Conservation (phyloP, 805 yeast genomes). For the Clavispora phyllophila region DNA sequence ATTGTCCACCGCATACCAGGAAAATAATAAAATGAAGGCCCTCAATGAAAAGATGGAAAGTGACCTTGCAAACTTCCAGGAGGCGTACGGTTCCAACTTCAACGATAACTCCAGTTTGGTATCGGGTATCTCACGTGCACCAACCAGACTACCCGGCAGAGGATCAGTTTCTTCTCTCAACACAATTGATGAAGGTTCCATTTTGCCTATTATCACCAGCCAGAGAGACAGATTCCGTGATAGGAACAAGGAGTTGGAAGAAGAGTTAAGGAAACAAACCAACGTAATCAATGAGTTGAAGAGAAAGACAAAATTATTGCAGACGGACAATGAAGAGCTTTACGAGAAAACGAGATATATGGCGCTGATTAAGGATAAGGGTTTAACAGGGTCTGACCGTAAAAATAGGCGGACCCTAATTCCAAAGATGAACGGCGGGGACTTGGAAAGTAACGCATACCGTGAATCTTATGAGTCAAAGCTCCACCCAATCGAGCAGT, state of each 20-base stretch:
- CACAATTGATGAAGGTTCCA: slow-evolving; percentile 43
- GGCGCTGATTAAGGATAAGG: slow-evolving; percentile 42
- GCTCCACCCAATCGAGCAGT: slow-evolving; percentile 77
- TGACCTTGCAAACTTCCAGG: slow-evolving; percentile 62
- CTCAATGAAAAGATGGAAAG: slow-evolving; percentile 64
- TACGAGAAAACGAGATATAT: slow-evolving; percentile 73
- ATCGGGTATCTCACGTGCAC: slow-evolving; percentile 49
- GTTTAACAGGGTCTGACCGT: slow-evolving; percentile 1
- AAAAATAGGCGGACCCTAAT: slow-evolving; percentile 13
- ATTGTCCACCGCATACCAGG: slow-evolving; percentile 27
- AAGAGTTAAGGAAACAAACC: slow-evolving; percentile 61
- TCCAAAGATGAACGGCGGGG: slow-evolving; percentile 31
- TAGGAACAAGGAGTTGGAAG: slow-evolving; percentile 80
- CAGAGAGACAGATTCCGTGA: slow-evolving; percentile 91
- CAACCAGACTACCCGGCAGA: slow-evolving; percentile 27
- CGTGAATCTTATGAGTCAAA: slow-evolving; percentile 67
- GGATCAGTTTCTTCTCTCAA: slow-evolving; percentile 8
- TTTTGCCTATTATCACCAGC: slow-evolving; percentile 83
- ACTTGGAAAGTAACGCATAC: slow-evolving; percentile 54
- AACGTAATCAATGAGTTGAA: slow-evolving; percentile 54
- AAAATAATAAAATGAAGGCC: slow-evolving; percentile 37
- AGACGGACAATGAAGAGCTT: slow-evolving; percentile 70
- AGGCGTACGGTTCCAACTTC: slow-evolving; percentile 37
- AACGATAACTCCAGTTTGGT: slow-evolving; percentile 65
- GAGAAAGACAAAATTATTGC: slow-evolving; percentile 57